A percentile compares a stretch with the other conserved stretches of the same genome.
Evolutionary conservation across 192 early-diverging fungal species (phyloP).

Genomic region (Cetraspora pellucida): DNA sequence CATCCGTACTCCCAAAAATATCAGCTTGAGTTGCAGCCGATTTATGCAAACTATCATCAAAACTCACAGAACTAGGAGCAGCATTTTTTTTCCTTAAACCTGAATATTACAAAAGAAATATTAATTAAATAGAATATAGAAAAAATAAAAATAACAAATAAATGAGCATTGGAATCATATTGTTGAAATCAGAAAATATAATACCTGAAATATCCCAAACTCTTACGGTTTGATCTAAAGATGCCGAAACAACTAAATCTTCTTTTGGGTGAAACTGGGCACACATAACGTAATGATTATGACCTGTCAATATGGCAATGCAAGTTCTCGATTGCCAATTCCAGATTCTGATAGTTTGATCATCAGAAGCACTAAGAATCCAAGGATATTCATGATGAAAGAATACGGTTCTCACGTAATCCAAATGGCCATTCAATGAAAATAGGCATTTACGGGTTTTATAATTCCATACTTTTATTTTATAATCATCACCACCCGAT

Average conservation of each 20-base stretch:
- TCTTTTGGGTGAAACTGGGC: constrained; percentile 99
- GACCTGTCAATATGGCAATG: constrained; percentile 96
- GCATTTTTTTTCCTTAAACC: constrained; percentile 83
- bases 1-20: constrained; percentile 95
- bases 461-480: constrained; percentile 99
- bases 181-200: constrained; percentile 33
- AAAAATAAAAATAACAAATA: neutral
- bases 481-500: constrained; percentile 98
- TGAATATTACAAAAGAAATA: constrained; percentile 35
- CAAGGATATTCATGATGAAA: constrained; percentile 99
- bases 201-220: constrained; percentile 99
- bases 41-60: constrained; percentile 55
- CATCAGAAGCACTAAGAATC: constrained; percentile 96
- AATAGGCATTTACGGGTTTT: constrained; percentile 95
- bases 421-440: constrained; percentile 96
- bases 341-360: constrained; percentile 99
- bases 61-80: constrained; percentile 58
- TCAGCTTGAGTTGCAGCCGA: constrained; percentile 76
- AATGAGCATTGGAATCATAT: too few species aligned
- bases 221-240: constrained; percentile 94
- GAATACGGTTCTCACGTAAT: constrained; percentile 95
- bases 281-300: constrained; percentile 99
- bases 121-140: neutral
- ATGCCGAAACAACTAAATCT: constrained; percentile 94
- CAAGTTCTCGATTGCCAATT: constrained; percentile 99